These are phyloP conservation scores for Linnemannia hyalina DNA, from an alignment of 192 early-diverging fungal species.

Conservation along the genomic window DNA sequence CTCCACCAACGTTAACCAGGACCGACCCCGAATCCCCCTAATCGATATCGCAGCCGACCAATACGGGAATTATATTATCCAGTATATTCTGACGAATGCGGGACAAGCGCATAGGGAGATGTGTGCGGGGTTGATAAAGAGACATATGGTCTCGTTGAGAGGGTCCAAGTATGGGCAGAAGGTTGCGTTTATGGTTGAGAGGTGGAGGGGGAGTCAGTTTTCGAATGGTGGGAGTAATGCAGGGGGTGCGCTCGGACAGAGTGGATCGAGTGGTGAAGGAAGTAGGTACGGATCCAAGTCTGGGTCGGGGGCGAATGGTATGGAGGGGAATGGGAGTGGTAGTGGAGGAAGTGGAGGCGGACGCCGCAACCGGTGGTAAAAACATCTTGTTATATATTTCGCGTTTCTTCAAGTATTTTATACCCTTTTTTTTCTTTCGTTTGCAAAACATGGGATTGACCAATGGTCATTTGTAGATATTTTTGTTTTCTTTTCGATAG, in stretches of 20 bases:
- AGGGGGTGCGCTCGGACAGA: not conserved
- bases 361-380: slow-evolving; percentile 33
- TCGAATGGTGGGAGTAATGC: slow-evolving; percentile 10
- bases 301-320: slow-evolving; percentile 17
- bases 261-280: not conserved
- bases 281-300: slow-evolving; percentile 9
- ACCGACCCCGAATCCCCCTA: slow-evolving; percentile 60
- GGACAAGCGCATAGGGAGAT: slow-evolving; percentile 68
- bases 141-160: slow-evolving; percentile 75
- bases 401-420: not conserved
- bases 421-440: not conserved
- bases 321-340: slow-evolving; percentile 8
- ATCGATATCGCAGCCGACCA: slow-evolving; percentile 84
- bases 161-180: slow-evolving; percentile 82
- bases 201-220: slow-evolving; percentile 40
- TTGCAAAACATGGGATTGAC: not conserved
- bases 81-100: slow-evolving; percentile 75
- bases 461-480: not conserved
- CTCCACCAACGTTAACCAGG: slow-evolving; percentile 22
- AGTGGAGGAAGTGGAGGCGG: slow-evolving; percentile 14
- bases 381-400: not conserved
- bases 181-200: slow-evolving; percentile 56
- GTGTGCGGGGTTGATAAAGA: slow-evolving; percentile 70
- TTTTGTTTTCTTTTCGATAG: not conserved
- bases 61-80: slow-evolving; percentile 85